Percentiles rank a stretch among this genome's conserved stretches.
phyloP scores from a whole-genome alignment of 169 alveolate genomes.

The Perkinsus marinus region DNA sequence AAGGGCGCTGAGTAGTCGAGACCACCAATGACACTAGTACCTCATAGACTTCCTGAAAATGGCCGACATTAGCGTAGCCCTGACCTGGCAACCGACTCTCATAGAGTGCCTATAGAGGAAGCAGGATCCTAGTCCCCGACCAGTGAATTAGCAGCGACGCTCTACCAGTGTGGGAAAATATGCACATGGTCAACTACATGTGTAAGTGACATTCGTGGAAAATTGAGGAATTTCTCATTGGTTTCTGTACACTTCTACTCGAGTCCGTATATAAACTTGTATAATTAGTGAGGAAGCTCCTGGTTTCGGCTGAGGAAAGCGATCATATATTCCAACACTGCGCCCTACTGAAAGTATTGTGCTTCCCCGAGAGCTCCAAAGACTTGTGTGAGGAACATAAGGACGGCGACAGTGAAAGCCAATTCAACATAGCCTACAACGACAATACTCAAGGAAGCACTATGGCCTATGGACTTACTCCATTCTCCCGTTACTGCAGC shows the following conservation, averaged over 20 bases:
- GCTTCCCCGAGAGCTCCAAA: neutral
- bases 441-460: too few species aligned
- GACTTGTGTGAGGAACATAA: neutral
- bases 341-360: neutral
- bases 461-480: neutral
- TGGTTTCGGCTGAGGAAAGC: too few species aligned
- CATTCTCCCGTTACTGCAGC: neutral
- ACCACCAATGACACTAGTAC: neutral
- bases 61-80: neutral
- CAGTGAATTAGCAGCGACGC: too few species aligned
- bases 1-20: neutral
- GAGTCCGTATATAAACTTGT: too few species aligned
- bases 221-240: too few species aligned
- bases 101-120: neutral
- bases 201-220: too few species aligned
- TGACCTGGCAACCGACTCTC: neutral
- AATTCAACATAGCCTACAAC: neutral
- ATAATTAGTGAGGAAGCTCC: too few species aligned
- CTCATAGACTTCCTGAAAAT: neutral
- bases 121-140: neutral
- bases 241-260: too few species aligned
- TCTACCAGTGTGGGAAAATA: too few species aligned
- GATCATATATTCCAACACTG: neutral
- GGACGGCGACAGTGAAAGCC: neutral
- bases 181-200: too few species aligned